phyloP scores from a whole-genome alignment of 1,284 basidiomycete species.

The Sanghuangporus sanghuang region DNA sequence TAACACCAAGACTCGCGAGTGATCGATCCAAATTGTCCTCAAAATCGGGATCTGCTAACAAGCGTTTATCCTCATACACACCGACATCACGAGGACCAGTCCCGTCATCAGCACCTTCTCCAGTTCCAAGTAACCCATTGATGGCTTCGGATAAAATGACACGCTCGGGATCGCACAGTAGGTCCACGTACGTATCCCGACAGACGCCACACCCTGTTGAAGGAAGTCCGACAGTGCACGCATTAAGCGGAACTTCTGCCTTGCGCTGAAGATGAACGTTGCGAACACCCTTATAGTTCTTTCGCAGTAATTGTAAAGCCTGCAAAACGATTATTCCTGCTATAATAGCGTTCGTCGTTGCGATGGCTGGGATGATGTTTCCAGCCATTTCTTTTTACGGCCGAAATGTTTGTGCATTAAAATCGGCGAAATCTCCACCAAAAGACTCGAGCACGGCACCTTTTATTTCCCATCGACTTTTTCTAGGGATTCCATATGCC shows the following conservation, averaged over 20 bases:
- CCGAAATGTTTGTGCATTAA: neutral
- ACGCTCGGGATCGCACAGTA: conserved; percentile 64
- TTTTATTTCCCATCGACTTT: conserved; percentile 97
- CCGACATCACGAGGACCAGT: conserved; percentile 57
- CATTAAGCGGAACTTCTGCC: conserved; percentile 67
- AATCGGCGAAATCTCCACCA: neutral
- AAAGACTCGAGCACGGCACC: conserved; percentile 38
- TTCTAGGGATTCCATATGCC: conserved; percentile 84
- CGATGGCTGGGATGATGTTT: conserved; percentile 98
- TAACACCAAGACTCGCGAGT: conserved; percentile 67
- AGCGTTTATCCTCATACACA: conserved; percentile 79
- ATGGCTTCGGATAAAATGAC: conserved; percentile 74
- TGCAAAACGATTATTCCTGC: conserved; percentile 93
- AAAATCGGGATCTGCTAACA: conserved; percentile 86
- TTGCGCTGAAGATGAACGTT: conserved; percentile 77
- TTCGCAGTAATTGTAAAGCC: conserved; percentile 76
- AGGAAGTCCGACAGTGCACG: conserved; percentile 58
- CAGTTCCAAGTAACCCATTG: conserved; percentile 53
- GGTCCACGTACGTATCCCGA: conserved; percentile 74
- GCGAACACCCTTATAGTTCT: conserved; percentile 49
- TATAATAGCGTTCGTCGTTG: conserved; percentile 97
- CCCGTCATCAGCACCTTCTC: conserved; percentile 34
- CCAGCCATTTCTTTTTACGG: conserved; percentile 86
- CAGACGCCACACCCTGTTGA: conserved; percentile 82
- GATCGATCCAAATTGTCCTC: conserved; percentile 78